phyloP scores from a whole-genome alignment of 306 rosid genomes.

The Quercus parvula region DNA sequence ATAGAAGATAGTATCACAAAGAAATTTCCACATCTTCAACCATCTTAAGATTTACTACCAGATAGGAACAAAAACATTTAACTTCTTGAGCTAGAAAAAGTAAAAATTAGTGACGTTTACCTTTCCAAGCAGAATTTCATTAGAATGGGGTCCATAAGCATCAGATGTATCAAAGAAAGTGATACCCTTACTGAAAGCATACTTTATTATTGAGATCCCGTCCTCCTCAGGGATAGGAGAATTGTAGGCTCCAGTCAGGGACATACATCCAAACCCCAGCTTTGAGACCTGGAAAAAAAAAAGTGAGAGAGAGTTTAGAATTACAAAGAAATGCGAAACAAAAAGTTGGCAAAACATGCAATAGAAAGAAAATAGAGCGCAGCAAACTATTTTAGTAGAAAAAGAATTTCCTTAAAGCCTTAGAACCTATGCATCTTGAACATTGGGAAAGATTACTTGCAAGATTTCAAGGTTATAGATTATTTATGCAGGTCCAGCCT shows the following conservation, averaged over 20 bases:
- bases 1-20: background rate
- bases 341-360: background rate
- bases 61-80: background rate
- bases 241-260: constrained; percentile 30
- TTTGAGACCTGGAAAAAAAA: constrained; percentile 32
- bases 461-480: background rate
- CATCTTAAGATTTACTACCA: background rate
- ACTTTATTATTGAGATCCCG: constrained; percentile 20
- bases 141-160: constrained; percentile 24
- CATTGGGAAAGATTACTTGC: background rate
- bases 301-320: background rate
- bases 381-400: background rate
- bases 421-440: background rate
- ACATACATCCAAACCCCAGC: constrained; percentile 50
- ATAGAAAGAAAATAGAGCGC: background rate
- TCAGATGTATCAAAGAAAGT: constrained; percentile 44
- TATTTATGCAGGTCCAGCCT: background rate
- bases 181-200: constrained; percentile 32
- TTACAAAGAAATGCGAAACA: background rate
- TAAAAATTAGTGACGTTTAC: background rate
- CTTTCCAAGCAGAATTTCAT: constrained; percentile 41
- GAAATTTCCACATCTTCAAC: background rate
- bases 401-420: background rate
- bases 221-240: constrained; percentile 26
- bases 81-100: background rate